phyloP scores from a whole-genome alignment of 2,329 filamentous ascomycete genomes.

The Knufia petricola region DNA sequence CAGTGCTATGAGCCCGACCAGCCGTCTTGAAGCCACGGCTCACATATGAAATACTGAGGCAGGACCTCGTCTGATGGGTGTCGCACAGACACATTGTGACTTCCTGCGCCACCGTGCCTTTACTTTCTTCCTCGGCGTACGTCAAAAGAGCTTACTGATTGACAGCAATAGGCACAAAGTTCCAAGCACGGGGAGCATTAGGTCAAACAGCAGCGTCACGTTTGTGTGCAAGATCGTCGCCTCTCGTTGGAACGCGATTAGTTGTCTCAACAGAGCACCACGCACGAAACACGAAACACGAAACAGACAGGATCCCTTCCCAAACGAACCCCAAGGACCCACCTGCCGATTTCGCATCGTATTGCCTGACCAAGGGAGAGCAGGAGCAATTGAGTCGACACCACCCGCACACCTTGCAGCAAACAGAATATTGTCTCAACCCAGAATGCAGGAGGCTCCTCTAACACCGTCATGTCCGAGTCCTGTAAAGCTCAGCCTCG shows the following conservation, averaged over 20 bases:
- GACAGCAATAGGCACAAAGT: background rate
- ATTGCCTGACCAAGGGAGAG: background rate
- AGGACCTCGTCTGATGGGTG: background rate
- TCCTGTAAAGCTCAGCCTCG: conserved; percentile 1
- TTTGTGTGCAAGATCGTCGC: too few species aligned
- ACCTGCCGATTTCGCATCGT: conserved; percentile 1
- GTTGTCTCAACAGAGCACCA: background rate
- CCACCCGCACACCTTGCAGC: too few species aligned
- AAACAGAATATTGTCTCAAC: background rate
- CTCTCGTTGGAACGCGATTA: too few species aligned
- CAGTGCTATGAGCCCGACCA: background rate
- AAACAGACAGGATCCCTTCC: background rate
- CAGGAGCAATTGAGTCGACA: too few species aligned
- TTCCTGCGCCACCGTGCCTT: background rate
- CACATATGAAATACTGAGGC: background rate
- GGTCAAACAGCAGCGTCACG: too few species aligned
- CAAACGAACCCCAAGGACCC: background rate
- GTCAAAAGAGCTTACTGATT: background rate
- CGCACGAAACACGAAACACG: background rate
- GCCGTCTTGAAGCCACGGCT: background rate
- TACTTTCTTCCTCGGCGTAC: background rate
- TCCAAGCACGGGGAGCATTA: too few species aligned
- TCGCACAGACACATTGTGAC: background rate
- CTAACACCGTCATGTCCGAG: background rate
- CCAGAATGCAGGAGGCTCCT: background rate